Percentiles rank a stretch among this genome's conserved stretches.
Evolutionary conservation across 768 basidiomycete genomes (phyloP).

Genomic region (Saitozyma sp.): DNA sequence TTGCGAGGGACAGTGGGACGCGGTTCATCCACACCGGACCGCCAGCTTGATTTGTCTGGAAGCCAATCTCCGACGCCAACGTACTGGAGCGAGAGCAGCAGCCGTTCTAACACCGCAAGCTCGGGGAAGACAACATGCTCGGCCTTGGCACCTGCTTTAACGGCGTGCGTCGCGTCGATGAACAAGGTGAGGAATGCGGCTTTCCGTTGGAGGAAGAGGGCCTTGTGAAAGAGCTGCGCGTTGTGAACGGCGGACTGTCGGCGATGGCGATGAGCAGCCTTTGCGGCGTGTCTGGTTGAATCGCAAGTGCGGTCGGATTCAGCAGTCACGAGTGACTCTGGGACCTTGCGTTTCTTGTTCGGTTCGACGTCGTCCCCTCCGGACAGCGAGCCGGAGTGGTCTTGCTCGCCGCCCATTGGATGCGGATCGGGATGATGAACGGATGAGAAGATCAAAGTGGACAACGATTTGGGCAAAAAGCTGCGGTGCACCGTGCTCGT

Average conservation of each 20-base stretch:
- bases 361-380: constrained; percentile 11
- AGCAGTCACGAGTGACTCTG: background rate
- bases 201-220: constrained; percentile 32
- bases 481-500: too few species aligned
- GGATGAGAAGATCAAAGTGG: too few species aligned
- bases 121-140: constrained; percentile 22
- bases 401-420: too few species aligned
- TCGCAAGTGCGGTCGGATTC: too few species aligned
- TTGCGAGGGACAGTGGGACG: too few species aligned
- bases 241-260: too few species aligned
- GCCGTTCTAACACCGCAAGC: constrained; percentile 38
- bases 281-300: too few species aligned
- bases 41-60: constrained; percentile 38
- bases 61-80: constrained; percentile 36
- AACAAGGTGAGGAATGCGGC: constrained; percentile 37
- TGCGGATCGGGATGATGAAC: too few species aligned
- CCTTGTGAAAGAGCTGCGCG: constrained; percentile 9
- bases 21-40: constrained; percentile 14
- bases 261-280: too few species aligned
- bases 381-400: constrained; percentile 8
- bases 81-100: constrained; percentile 36
- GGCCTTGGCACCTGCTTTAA: constrained; percentile 7
- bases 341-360: constrained; percentile 13
- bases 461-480: too few species aligned
- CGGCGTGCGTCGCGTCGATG: constrained; percentile 24